These are phyloP conservation scores for Clarireedia paspali DNA, from an alignment of 2,329 filamentous ascomycete species.

Conservation along the genomic window DNA sequence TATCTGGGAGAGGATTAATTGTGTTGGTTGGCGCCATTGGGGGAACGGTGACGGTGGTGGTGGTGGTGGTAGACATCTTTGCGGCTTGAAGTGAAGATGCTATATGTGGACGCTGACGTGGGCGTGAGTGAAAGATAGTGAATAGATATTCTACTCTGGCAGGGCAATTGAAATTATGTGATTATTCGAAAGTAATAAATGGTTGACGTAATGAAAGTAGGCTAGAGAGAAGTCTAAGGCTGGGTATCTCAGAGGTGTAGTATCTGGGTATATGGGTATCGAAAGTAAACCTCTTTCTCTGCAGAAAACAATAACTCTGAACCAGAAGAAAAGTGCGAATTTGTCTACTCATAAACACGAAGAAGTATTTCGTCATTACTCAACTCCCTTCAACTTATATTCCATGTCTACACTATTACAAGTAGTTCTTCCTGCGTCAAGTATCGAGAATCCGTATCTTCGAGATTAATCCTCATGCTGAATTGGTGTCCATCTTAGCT, in stretches of 20 bases:
- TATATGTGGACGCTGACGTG: slow-evolving; percentile 3
- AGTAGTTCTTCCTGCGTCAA: not conserved
- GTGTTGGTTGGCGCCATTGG: slow-evolving; percentile 3
- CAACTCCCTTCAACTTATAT: not conserved
- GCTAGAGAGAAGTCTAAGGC: no score
- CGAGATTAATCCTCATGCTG: slow-evolving; percentile 6
- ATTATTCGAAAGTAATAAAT: not conserved
- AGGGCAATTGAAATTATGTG: not conserved
- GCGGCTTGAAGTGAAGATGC: not conserved
- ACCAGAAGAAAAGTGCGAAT: slow-evolving; percentile 2
- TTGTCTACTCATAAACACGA: slow-evolving; percentile 2
- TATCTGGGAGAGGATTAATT: slow-evolving; percentile 4
- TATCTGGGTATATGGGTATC: not conserved
- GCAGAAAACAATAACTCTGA: not conserved
- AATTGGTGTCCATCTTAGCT: not conserved
- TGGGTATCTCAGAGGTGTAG: not conserved
- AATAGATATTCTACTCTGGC: not conserved
- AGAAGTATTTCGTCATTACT: slow-evolving; percentile 1
- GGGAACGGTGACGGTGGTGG: not conserved
- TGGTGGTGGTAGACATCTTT: not conserved
- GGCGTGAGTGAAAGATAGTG: slow-evolving; percentile 6
- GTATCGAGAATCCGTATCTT: not conserved
- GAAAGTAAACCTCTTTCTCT: not conserved
- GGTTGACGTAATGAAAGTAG: no score
- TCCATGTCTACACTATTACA: not conserved